Base-by-base conservation (phyloP, 108 stramenopile species). In the Chaetoceros muelleri region DNA sequence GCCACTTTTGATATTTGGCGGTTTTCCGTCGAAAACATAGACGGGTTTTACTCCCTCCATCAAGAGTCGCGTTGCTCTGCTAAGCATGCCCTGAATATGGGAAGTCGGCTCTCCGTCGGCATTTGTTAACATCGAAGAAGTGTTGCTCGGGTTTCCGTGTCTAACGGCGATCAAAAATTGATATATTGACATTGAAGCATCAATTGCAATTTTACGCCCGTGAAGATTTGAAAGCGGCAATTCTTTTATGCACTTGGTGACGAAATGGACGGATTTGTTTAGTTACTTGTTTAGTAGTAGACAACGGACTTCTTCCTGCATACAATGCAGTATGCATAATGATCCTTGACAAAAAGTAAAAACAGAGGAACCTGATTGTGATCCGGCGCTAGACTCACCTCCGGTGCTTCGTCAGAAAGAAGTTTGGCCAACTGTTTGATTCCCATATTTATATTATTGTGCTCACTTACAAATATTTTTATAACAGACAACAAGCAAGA, bases 41-140 rank as follows among this genome's bases (percentile, higher is more conserved):
- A 95, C 94, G 16, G 98, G 98, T 44, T 81, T 81, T 27, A 99
- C 79, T 16, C 99, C 99, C 69, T 91, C 87, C 16, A 78, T 63
- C 25, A 98, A 64, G 62, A 95, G 85, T 2, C 96, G 93, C 61
- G 98, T 98, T 49, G 99, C 96, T 1, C 98, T 83, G 69, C 96
- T 96, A 81, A 99, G 98, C 66, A 99, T 85, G 19, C 99, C 99
- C 66, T 98, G 97, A n/a, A 99, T 95, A 67, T 99, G 99, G 29
- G 76, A 81, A 13, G 96, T 97, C 0, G 93, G 87, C 61, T 96
- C 90, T 7, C 95, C 93, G 17, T 90, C 94, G 30, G 85, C 81
- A 53, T 95, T 95, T 58, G 90, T 91, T 24, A 95, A 70, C 84
- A 84, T 80, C 68, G 69, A 71, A 7, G 85, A 71, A 2, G 70